Conservation (phyloP, 2,329 filamentous ascomycete genomes). For the Karstenula rhodostoma region DNA sequence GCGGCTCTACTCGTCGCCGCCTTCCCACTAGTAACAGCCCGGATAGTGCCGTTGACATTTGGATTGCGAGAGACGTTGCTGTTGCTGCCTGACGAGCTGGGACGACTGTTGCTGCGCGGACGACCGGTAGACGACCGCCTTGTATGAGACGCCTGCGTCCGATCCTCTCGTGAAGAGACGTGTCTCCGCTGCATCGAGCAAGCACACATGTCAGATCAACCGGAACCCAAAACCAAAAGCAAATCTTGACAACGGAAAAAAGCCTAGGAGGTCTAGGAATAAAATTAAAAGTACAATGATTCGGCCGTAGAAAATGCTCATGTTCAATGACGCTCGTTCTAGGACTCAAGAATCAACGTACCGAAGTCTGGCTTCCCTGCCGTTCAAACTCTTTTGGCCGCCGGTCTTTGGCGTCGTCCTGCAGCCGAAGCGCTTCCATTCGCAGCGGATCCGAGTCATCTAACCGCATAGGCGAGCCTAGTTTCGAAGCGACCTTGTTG, state of each 20-base stretch:
- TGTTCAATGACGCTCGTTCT: conserved; percentile 40
- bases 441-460: conserved; percentile 83
- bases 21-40: conserved; percentile 42
- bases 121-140: conserved; percentile 46
- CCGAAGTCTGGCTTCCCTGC: conserved; percentile 51
- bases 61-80: conserved; percentile 33
- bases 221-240: conserved; percentile 47
- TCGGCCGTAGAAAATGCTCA: conserved; percentile 50
- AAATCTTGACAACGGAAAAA: conserved; percentile 43
- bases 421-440: conserved; percentile 87
- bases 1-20: conserved; percentile 34
- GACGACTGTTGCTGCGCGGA: conserved; percentile 51
- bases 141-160: conserved; percentile 35
- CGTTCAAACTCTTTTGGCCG: conserved; percentile 52
- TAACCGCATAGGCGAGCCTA: conserved; percentile 54
- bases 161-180: conserved; percentile 47
- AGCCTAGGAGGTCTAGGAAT: conserved; percentile 48
- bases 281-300: conserved; percentile 53
- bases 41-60: conserved; percentile 35
- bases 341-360: conserved; percentile 55
- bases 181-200: conserved; percentile 50
- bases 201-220: conserved; percentile 52
- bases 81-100: conserved; percentile 43
- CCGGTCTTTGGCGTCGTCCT: conserved; percentile 69
- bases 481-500: conserved; percentile 40